Evolutionary conservation across 2,329 filamentous ascomycete genomes (phyloP).

Genomic region (Orbilia quercus): DNA sequence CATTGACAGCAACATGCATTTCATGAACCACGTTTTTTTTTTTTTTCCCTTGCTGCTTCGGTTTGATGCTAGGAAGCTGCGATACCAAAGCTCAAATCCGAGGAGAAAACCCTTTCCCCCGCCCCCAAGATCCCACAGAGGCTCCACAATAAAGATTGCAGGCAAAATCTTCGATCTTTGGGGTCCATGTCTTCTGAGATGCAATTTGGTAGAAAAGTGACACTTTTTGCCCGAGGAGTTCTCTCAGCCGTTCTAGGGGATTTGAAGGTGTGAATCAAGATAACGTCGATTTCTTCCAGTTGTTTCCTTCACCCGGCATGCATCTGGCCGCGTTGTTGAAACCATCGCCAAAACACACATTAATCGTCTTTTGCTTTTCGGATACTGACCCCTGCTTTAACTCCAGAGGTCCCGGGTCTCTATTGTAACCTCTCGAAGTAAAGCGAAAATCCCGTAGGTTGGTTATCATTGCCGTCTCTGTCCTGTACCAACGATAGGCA

Average conservation of each 20-base stretch:
- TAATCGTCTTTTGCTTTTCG: slow-evolving; percentile 26
- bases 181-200: slow-evolving; percentile 30
- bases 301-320: slow-evolving; percentile 10
- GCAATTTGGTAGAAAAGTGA: slow-evolving; percentile 20
- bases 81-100: slow-evolving; percentile 21
- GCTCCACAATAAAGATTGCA: slow-evolving; percentile 50
- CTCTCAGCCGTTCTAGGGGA: slow-evolving; percentile 1
- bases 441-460: slow-evolving; percentile 29
- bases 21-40: slow-evolving; percentile 53
- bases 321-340: slow-evolving; percentile 48
- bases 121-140: slow-evolving; percentile 42
- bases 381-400: slow-evolving; percentile 18
- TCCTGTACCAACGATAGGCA: slow-evolving; percentile 12
- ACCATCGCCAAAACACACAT: slow-evolving; percentile 46
- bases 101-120: too few relatives aligned
- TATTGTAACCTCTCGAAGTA: slow-evolving; percentile 33
- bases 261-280: slow-evolving; percentile 14
- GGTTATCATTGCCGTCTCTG: slow-evolving; percentile 24
- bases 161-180: slow-evolving; percentile 51
- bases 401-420: slow-evolving; percentile 29
- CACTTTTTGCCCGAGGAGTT: neutral
- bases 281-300: neutral
- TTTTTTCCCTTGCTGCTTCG: slow-evolving; percentile 14
- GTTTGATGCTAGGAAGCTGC: slow-evolving; percentile 35
- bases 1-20: slow-evolving; percentile 52